Evolutionary conservation across 2,329 filamentous ascomycete genomes (phyloP).

Genomic region (Cordyceps militaris): DNA sequence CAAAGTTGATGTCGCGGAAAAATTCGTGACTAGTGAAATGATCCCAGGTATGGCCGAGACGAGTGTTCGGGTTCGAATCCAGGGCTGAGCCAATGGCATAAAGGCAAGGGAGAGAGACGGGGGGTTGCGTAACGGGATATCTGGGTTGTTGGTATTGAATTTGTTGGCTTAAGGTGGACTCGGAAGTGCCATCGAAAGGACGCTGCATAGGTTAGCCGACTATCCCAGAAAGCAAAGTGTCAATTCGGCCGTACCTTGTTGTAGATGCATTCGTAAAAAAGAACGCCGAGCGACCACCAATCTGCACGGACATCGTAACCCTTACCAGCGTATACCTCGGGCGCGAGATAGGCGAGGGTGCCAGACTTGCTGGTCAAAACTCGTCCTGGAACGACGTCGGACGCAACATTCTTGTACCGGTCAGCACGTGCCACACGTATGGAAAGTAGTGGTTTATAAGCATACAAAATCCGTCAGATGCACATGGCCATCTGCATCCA

Average conservation of each 20-base stretch:
- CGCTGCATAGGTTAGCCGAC: slow-evolving; percentile 47
- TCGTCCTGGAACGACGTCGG: slow-evolving; percentile 78
- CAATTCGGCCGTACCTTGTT: slow-evolving; percentile 65
- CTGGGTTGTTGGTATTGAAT: slow-evolving; percentile 72
- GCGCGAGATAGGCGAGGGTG: slow-evolving; percentile 89
- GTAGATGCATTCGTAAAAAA: slow-evolving; percentile 99
- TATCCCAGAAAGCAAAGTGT: not conserved
- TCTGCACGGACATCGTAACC: slow-evolving; percentile 89
- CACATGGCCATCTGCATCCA: slow-evolving; percentile 86
- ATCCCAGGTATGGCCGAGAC: slow-evolving; percentile 81
- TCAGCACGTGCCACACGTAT: slow-evolving; percentile 17
- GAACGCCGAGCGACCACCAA: slow-evolving; percentile 96
- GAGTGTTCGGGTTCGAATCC: slow-evolving; percentile 69
- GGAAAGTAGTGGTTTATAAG: slow-evolving; percentile 14
- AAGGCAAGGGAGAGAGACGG: slow-evolving; percentile 80
- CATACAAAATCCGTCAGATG: slow-evolving; percentile 95
- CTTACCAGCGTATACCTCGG: slow-evolving; percentile 85
- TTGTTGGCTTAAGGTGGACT: slow-evolving; percentile 69
- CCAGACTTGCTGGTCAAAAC: slow-evolving; percentile 91
- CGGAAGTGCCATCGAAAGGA: slow-evolving; percentile 85
- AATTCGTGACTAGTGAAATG: slow-evolving; percentile 85
- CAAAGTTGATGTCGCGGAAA: slow-evolving; percentile 81
- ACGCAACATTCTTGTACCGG: slow-evolving; percentile 81
- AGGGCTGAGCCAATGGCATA: slow-evolving; percentile 82
- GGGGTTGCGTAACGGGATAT: slow-evolving; percentile 87